A percentile compares a stretch with the other conserved stretches of the same genome.
These are phyloP conservation scores for Teunomyces kruisii DNA, from an alignment of 805 yeast species.

Conservation along the genomic window DNA sequence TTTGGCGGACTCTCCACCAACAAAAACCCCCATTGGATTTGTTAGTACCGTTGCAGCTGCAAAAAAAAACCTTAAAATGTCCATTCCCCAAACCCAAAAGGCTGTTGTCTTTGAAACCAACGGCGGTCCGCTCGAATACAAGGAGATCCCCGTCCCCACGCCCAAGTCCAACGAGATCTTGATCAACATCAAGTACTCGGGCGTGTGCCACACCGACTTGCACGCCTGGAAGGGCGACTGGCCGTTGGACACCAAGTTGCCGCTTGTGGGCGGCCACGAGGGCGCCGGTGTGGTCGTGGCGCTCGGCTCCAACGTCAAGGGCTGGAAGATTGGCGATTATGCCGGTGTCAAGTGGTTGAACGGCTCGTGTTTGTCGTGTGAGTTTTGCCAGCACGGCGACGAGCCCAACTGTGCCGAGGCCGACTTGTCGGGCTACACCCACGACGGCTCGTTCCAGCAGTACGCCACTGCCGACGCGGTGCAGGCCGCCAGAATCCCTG, in stretches of 20 bases:
- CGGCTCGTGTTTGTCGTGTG: slow-evolving; percentile 44
- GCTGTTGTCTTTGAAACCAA: slow-evolving; percentile 43
- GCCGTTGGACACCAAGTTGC: slow-evolving; percentile 45
- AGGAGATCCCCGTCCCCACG: slow-evolving; percentile 28
- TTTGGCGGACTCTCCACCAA: background rate
- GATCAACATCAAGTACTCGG: slow-evolving; percentile 45
- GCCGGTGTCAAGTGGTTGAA: slow-evolving; percentile 50
- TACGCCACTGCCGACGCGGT: slow-evolving; percentile 66
- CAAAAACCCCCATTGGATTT: no score
- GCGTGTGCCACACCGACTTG: slow-evolving; percentile 48
- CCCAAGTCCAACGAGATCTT: slow-evolving; percentile 43
- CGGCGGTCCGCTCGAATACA: slow-evolving; percentile 42
- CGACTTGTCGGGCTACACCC: slow-evolving; percentile 72
- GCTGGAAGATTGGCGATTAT: slow-evolving; percentile 44
- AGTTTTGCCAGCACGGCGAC: slow-evolving; percentile 39
- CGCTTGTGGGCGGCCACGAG: slow-evolving; percentile 49
- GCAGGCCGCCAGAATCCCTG: slow-evolving; percentile 60
- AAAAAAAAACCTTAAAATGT: background rate
- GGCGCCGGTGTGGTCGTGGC: slow-evolving; percentile 50
- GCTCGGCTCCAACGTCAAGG: slow-evolving; percentile 40
- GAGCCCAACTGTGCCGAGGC: slow-evolving; percentile 63
- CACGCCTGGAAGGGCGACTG: slow-evolving; percentile 51
- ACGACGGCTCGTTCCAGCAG: slow-evolving; percentile 69
- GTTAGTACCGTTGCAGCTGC: no score
- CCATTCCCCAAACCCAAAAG: slow-evolving; percentile 41